Conservation (phyloP, 164 flowering plant genomes). For the Brasenia schreberi region DNA sequence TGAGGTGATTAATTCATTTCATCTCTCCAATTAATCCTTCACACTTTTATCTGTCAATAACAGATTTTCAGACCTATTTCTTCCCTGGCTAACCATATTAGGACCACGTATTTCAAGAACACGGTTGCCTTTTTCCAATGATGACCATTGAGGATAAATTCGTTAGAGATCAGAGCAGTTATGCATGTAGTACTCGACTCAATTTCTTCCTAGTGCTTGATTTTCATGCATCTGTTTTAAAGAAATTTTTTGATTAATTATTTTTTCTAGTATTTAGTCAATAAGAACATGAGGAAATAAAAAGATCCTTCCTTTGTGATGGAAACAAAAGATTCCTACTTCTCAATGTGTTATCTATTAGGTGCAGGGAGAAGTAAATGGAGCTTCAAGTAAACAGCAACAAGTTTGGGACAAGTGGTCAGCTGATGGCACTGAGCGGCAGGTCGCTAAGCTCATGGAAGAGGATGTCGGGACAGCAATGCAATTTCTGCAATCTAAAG, state of each 20-base stretch:
- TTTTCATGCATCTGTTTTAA: background rate
- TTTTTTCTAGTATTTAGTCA: too few species aligned
- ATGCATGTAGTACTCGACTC: too few species aligned
- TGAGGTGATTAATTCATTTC: constrained; percentile 33
- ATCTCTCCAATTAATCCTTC: background rate
- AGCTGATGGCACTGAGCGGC: constrained; percentile 55
- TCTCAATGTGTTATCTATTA: too few species aligned
- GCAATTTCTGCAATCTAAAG: constrained; percentile 75
- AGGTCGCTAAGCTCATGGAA: constrained; percentile 82
- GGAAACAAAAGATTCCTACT: background rate
- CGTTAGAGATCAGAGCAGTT: too few species aligned
- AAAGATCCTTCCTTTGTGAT: background rate
- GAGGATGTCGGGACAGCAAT: constrained; percentile 81
- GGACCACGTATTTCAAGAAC: background rate
- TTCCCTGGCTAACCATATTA: background rate
- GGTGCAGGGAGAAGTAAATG: constrained; percentile 11
- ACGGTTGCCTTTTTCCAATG: background rate
- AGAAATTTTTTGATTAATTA: too few species aligned
- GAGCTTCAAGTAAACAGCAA: constrained; percentile 26
- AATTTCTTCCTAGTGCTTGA: background rate
- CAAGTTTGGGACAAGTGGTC: constrained; percentile 79
- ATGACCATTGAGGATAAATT: too few species aligned
- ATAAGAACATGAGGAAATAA: background rate
- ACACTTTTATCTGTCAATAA: background rate
- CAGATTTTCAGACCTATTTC: background rate